Evolutionary conservation across 805 yeast species (phyloP).

Genomic region (Pichia scutulata): DNA sequence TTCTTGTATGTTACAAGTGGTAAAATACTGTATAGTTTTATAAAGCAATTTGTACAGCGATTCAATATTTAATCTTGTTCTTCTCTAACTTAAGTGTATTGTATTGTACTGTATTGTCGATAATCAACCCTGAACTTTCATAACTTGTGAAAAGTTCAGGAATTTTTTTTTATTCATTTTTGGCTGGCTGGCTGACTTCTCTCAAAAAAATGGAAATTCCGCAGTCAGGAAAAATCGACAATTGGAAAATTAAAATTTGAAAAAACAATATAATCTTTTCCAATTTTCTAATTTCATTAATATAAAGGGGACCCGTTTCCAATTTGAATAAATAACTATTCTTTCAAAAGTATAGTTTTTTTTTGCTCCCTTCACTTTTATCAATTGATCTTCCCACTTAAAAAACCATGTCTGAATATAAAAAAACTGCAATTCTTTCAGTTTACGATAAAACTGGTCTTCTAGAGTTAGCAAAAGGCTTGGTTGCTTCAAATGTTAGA

Average conservation of each 20-base stretch:
- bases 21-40: background rate
- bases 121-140: too few species aligned
- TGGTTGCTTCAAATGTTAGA: constrained; percentile 80
- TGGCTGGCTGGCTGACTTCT: background rate
- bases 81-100: too few species aligned
- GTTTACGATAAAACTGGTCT: constrained; percentile 97
- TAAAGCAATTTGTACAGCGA: background rate
- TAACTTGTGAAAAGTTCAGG: too few species aligned
- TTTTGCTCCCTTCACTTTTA: background rate
- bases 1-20: background rate
- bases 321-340: too few species aligned
- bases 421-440: constrained; percentile 88
- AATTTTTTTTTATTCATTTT: too few species aligned
- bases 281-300: background rate
- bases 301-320: background rate
- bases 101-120: too few species aligned
- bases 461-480: constrained; percentile 92
- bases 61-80: background rate
- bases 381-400: background rate
- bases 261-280: background rate
- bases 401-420: constrained; percentile 26
- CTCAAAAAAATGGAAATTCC: background rate
- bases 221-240: background rate
- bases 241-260: background rate
- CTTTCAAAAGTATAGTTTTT: too few species aligned